Conservation (phyloP, 805 yeast species). For the Saturnispora serradocipensis region DNA sequence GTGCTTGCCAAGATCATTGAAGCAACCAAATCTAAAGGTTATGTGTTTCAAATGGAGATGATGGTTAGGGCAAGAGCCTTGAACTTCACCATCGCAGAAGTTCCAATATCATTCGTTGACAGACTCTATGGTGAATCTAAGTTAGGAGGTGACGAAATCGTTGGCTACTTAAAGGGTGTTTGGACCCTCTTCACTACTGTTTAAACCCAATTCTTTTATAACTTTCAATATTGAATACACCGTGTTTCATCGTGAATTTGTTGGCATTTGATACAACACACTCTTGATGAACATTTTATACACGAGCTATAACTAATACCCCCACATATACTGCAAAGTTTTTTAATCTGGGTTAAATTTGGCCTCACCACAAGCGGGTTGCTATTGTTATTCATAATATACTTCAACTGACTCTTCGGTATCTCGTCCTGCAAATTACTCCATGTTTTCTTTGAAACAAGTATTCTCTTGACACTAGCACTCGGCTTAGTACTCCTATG, state of each 20-base stretch:
- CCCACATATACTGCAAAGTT: slow-evolving; percentile 39
- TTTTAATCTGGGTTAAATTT: slow-evolving; percentile 28
- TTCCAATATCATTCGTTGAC: slow-evolving; percentile 71
- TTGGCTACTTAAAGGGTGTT: slow-evolving; percentile 68
- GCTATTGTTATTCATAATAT: slow-evolving; percentile 15
- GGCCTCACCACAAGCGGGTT: slow-evolving; percentile 25
- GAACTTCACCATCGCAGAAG: slow-evolving; percentile 68
- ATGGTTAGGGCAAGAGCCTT: slow-evolving; percentile 73
- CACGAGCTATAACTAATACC: slow-evolving; percentile 34
- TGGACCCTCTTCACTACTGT: slow-evolving; percentile 60
- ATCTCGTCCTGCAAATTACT: slow-evolving; percentile 35
- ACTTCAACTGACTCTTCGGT: slow-evolving; percentile 27
- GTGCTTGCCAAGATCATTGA: slow-evolving; percentile 57
- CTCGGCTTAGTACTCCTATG: slow-evolving; percentile 20
- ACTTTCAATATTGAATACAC: slow-evolving; percentile 26
- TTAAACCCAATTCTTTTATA: slow-evolving; percentile 19
- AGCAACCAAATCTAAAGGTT: slow-evolving; percentile 66
- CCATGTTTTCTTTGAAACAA: slow-evolving; percentile 34
- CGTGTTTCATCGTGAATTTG: slow-evolving; percentile 36
- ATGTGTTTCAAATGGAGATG: slow-evolving; percentile 85
- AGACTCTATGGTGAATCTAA: slow-evolving; percentile 71
- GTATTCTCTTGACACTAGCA: slow-evolving; percentile 29
- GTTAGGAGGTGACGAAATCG: slow-evolving; percentile 74
- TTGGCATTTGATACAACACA: slow-evolving; percentile 34
- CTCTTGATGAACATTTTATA: slow-evolving; percentile 32